These are phyloP conservation scores for Populus simonii DNA, from an alignment of 345 rosid species.

Conservation along the genomic window DNA sequence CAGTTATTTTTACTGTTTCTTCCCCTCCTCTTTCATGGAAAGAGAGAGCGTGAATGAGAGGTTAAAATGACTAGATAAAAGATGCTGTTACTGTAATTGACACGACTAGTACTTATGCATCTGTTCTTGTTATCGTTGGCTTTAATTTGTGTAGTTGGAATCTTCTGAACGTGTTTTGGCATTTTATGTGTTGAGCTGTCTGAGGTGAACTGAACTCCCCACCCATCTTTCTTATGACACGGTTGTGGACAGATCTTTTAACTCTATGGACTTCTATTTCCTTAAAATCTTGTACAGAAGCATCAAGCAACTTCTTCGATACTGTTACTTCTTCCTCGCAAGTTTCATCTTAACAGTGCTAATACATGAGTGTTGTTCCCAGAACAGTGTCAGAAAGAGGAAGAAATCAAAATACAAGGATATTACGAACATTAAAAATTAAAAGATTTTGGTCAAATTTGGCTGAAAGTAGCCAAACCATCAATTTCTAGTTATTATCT, in stretches of 20 bases:
- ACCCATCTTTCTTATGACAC: not conserved
- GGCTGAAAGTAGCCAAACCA: not conserved
- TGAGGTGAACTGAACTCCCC: conserved; percentile 5
- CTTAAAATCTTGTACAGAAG: not conserved
- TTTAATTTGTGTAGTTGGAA: conserved; percentile 19
- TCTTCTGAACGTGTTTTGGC: conserved; percentile 28
- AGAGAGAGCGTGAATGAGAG: not conserved
- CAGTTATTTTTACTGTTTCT: conserved; percentile 24
- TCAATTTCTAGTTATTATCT: not conserved
- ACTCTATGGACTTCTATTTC: not conserved
- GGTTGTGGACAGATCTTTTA: conserved; percentile 3
- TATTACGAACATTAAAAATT: not conserved
- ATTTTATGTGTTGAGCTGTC: conserved; percentile 11
- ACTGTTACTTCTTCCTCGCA: conserved; percentile 1
- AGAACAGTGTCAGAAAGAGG: not conserved
- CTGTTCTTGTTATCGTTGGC: conserved; percentile 15
- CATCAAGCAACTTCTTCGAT: not conserved
- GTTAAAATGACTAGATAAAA: not conserved
- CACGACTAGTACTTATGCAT: conserved; percentile 25
- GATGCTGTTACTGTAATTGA: conserved; percentile 23
- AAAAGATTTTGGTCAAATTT: not conserved
- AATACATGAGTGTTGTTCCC: conserved; percentile 11
- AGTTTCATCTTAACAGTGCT: conserved; percentile 4
- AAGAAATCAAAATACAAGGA: not conserved
- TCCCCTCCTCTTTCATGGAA: conserved; percentile 1